These are phyloP conservation scores for Mucuna pruriens DNA, from an alignment of 306 rosid species.

Conservation along the genomic window DNA sequence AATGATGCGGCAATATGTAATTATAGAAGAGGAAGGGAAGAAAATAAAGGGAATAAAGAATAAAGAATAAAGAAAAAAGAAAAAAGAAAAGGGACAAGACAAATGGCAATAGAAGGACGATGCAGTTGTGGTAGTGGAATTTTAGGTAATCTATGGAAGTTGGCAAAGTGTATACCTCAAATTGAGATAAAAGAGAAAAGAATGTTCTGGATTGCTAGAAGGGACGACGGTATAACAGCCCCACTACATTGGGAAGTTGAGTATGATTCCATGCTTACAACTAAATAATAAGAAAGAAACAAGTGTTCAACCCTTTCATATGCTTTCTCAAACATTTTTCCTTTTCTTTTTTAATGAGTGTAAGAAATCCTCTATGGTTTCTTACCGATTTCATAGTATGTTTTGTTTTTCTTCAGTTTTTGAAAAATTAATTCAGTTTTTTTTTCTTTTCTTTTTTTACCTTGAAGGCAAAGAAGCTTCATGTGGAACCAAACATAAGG, in stretches of 20 bases:
- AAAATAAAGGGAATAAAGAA: background rate
- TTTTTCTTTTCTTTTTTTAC: too few species aligned
- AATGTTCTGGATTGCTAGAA: background rate
- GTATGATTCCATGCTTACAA: background rate
- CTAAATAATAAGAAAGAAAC: background rate
- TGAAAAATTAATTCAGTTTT: too few species aligned
- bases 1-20: background rate
- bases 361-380: too few species aligned
- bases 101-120: background rate
- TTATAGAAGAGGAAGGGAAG: background rate
- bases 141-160: background rate
- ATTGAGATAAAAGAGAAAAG: background rate
- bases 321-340: too few species aligned
- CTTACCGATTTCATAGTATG: too few species aligned
- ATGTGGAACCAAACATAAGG: too few species aligned
- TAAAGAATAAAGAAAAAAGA: background rate
- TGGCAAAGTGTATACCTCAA: slow-evolving; percentile 24
- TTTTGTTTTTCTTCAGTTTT: too few species aligned
- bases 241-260: background rate
- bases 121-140: background rate
- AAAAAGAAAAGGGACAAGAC: background rate
- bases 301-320: too few species aligned
- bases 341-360: too few species aligned
- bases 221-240: background rate
- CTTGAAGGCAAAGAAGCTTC: too few species aligned